These are phyloP conservation scores for Candida arabinofermentans DNA, from an alignment of 805 yeast species.

Conservation along the genomic window DNA sequence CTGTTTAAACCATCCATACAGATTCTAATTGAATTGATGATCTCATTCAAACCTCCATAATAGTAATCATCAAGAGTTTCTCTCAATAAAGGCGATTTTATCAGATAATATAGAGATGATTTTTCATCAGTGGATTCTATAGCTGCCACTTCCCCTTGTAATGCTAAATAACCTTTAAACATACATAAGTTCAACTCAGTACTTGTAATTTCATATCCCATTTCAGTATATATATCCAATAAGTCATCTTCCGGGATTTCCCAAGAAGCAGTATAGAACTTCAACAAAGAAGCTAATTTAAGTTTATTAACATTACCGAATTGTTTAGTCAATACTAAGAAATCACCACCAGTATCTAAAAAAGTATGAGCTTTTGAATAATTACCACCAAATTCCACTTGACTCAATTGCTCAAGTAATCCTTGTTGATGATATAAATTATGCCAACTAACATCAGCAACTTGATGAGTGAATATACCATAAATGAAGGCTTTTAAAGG, in stretches of 20 bases:
- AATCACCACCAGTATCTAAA: slow-evolving; percentile 64
- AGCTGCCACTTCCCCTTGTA: slow-evolving; percentile 40
- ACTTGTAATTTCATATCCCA: slow-evolving; percentile 35
- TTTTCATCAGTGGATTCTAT: slow-evolving; percentile 7
- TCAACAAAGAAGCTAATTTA: slow-evolving; percentile 5
- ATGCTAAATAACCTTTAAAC: slow-evolving; percentile 49
- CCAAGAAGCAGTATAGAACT: slow-evolving; percentile 35
- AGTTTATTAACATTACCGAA: slow-evolving; percentile 23
- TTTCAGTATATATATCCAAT: slow-evolving; percentile 31
- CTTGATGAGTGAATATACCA: slow-evolving; percentile 60
- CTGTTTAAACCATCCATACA: slow-evolving; percentile 36
- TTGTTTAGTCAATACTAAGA: slow-evolving; percentile 41
- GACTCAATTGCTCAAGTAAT: slow-evolving; percentile 44
- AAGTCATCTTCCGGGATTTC: slow-evolving; percentile 41
- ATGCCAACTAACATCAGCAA: slow-evolving; percentile 68
- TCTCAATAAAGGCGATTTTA: slow-evolving; percentile 41
- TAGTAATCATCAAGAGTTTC: slow-evolving; percentile 43
- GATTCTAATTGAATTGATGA: slow-evolving; percentile 33
- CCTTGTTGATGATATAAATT: slow-evolving; percentile 54
- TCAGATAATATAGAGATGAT: slow-evolving; percentile 8
- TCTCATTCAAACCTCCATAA: slow-evolving; percentile 51
- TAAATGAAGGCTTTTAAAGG: slow-evolving; percentile 49
- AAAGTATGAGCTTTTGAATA: slow-evolving; percentile 46
- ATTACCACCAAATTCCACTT: slow-evolving; percentile 52
- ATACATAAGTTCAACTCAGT: slow-evolving; percentile 45